Evolutionary conservation across 176 grass and related monocot species (phyloP).

Genomic region (Echinochloa phyllopogon): DNA sequence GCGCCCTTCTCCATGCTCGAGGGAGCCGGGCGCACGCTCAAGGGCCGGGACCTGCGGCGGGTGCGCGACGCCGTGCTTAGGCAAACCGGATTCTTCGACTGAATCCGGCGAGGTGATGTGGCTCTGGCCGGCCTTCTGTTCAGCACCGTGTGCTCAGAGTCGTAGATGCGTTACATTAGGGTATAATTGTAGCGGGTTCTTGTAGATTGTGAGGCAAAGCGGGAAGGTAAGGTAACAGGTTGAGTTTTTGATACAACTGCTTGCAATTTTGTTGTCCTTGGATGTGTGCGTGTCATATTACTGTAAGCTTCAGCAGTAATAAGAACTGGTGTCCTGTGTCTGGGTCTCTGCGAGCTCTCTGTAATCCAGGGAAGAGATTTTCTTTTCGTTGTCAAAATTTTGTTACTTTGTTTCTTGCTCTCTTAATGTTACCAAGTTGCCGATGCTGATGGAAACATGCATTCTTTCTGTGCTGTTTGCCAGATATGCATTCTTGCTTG

Average conservation of each 20-base stretch:
- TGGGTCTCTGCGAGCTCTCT: slow-evolving; percentile 27
- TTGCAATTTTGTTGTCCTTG: slow-evolving; percentile 55
- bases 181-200: slow-evolving; percentile 46
- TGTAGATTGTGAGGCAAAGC: slow-evolving; percentile 41
- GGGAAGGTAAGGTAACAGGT: slow-evolving; percentile 29
- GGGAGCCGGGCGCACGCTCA: slow-evolving; percentile 86
- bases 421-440: background rate
- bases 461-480: background rate
- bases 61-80: slow-evolving; percentile 66
- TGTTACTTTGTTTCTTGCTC: background rate
- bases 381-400: slow-evolving; percentile 18
- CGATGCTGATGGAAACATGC: background rate
- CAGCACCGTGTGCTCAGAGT: slow-evolving; percentile 36
- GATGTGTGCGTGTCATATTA: slow-evolving; percentile 33
- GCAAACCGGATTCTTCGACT: slow-evolving; percentile 62
- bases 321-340: slow-evolving; percentile 42
- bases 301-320: slow-evolving; percentile 36
- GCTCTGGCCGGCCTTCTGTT: slow-evolving; percentile 39
- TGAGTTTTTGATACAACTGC: slow-evolving; percentile 36
- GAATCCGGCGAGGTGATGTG: slow-evolving; percentile 49
- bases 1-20: slow-evolving; percentile 79
- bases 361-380: slow-evolving; percentile 41
- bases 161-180: slow-evolving; percentile 41
- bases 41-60: slow-evolving; percentile 78
- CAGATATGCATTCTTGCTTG: slow-evolving; percentile 22